Evolutionary conservation across 331 rosid species (phyloP), one percentile per base, ranked within the genome.

Genomic region (Pyracantha coccinea): DNA sequence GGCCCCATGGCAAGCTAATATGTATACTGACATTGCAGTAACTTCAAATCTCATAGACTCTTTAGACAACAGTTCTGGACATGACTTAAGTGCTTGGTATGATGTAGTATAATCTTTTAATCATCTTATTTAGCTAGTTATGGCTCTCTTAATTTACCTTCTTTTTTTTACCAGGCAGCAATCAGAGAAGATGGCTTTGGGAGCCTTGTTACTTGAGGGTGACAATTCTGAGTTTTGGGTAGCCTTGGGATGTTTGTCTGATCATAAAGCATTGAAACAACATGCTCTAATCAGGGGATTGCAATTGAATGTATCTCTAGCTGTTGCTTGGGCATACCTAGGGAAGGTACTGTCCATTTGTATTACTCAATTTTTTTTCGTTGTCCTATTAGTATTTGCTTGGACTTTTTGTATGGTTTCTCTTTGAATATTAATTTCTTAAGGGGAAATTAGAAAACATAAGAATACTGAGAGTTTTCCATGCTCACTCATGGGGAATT

Each of bases 1-100:
- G 84, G 83, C 97, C 82, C 98, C 98, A 31, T 91, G 96, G 97
- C 90, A 91, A 86, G 92, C 97, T 84, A 91, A 89, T 75, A 86
- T 87, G 52, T 93, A 91, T 72, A 72, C 85, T 14, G 97, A 91
- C 77, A 88, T 93, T 81, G 98, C 98, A 73, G 80, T 89, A 60
- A 78, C 86, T 79, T 86, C 90, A 72, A 86, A 89, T 79, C 84
- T 89, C 52, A 75, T 86, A 66, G 25, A 60, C 61, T 75, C 89
- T 68, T 81, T 87, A 69, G 81, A 75, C 57, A 57, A 71, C 41
- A 67, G 78, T 73, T 65, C 72, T 78, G 79, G 77, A 52, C 75
- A 76, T 76, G 81, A 81, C 75, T 33, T 80, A 58, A 77, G 73
- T 75, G 76, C 83, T 75, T 82, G 98, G 98, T 93, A 93, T 76